Percentiles rank a stretch among this genome's conserved stretches.
phyloP scores from a whole-genome alignment of 2,329 filamentous ascomycete genomes.

The Colletotrichum aenigma region DNA sequence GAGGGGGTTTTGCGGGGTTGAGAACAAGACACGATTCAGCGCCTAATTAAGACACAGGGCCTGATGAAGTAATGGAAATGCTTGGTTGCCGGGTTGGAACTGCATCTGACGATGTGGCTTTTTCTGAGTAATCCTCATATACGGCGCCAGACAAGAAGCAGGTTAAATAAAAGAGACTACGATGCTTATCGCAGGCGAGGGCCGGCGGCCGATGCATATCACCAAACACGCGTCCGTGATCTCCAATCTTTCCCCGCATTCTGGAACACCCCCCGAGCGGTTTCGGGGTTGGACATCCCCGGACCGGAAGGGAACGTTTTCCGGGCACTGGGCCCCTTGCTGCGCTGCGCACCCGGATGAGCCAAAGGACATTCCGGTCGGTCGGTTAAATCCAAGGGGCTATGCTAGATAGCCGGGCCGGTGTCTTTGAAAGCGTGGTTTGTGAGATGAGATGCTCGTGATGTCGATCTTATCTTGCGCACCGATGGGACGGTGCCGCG shows the following conservation, averaged over 20 bases:
- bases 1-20: background rate
- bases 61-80: background rate
- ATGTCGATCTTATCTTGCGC: background rate
- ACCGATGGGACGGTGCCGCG: background rate
- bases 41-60: background rate
- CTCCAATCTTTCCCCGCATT: background rate
- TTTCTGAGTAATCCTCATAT: background rate
- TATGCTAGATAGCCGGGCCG: background rate
- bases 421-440: background rate
- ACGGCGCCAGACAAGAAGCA: background rate
- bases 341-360: background rate
- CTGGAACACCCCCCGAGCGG: background rate
- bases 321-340: background rate
- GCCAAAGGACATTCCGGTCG: background rate
- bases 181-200: background rate
- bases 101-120: background rate
- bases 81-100: background rate
- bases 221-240: background rate
- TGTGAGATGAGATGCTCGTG: background rate
- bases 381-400: background rate
- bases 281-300: background rate
- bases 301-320: background rate
- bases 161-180: background rate
- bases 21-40: background rate
- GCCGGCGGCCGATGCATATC: background rate